A percentile compares a stretch with the other conserved stretches of the same genome.
Evolutionary conservation across 2,329 filamentous ascomycete species (phyloP).

Genomic region (Alternaria gaisen): DNA sequence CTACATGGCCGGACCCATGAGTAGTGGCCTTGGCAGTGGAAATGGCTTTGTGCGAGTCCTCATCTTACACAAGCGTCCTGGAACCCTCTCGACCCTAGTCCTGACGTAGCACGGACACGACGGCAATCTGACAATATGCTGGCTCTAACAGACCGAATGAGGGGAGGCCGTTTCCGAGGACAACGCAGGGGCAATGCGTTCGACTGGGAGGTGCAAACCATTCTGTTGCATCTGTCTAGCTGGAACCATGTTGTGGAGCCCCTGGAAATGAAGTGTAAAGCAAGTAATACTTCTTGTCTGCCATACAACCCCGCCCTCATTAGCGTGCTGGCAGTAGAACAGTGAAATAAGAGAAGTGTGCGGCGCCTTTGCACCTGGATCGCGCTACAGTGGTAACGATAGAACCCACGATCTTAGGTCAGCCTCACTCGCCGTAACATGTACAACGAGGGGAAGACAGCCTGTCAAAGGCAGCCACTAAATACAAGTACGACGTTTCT

Average conservation of each 20-base stretch:
- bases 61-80: conserved; percentile 7
- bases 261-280: background rate
- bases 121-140: conserved; percentile 9
- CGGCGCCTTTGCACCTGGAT: background rate
- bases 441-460: background rate
- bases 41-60: conserved; percentile 15
- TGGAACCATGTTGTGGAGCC: background rate
- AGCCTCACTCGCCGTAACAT: background rate
- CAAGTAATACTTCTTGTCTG: background rate
- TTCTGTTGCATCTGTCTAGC: background rate
- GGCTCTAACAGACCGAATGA: background rate
- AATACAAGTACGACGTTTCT: conserved; percentile 16
- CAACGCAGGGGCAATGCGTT: background rate
- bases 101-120: conserved; percentile 7
- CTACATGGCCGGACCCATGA: conserved; percentile 1
- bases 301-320: background rate
- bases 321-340: background rate
- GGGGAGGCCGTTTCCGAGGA: background rate
- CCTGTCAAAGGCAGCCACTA: conserved; percentile 14
- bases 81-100: conserved; percentile 3
- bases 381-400: background rate
- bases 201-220: background rate
- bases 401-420: background rate
- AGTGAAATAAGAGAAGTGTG: background rate
- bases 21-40: conserved; percentile 2